A percentile compares a stretch with the other conserved stretches of the same genome.
phyloP scores from a whole-genome alignment of 352 stramenopile species.

The Globisporangium recalcitrans region DNA sequence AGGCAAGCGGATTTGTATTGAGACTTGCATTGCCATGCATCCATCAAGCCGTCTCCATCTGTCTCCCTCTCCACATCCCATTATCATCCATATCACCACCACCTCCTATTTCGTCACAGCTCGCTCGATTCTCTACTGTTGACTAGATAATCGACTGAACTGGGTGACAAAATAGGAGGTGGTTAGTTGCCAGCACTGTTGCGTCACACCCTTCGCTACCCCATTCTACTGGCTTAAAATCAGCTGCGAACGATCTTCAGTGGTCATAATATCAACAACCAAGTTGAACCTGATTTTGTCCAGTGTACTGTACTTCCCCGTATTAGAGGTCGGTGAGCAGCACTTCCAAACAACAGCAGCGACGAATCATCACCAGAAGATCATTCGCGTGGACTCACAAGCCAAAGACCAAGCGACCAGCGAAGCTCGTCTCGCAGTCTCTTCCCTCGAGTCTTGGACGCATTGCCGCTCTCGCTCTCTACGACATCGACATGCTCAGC shows the following conservation, averaged over 20 bases:
- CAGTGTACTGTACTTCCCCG: not conserved
- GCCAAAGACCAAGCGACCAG: not conserved
- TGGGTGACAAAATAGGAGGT: no score
- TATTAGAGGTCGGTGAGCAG: not conserved
- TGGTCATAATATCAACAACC: conserved; percentile 1
- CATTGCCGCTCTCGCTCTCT: conserved; percentile 8
- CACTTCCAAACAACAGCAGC: conserved; percentile 3
- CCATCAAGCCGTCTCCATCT: not conserved
- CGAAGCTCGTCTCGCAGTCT: not conserved
- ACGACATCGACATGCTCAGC: conserved; percentile 2
- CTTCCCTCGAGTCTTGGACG: not conserved
- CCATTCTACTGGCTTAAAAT: conserved; percentile 2
- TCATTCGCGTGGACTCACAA: not conserved
- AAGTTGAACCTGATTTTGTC: not conserved
- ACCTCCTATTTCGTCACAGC: not conserved
- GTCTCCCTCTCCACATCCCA: conserved; percentile 6
- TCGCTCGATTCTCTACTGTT: no score
- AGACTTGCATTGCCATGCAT: no score
- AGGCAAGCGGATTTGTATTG: no score
- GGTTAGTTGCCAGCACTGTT: not conserved
- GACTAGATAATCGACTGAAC: no score
- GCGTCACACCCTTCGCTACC: not conserved
- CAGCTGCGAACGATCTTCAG: not conserved
- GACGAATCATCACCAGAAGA: conserved; percentile 9
- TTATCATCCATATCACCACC: not conserved